Evolutionary conservation across 805 yeast species (phyloP).

Genomic region (Kuraishia ogatae): DNA sequence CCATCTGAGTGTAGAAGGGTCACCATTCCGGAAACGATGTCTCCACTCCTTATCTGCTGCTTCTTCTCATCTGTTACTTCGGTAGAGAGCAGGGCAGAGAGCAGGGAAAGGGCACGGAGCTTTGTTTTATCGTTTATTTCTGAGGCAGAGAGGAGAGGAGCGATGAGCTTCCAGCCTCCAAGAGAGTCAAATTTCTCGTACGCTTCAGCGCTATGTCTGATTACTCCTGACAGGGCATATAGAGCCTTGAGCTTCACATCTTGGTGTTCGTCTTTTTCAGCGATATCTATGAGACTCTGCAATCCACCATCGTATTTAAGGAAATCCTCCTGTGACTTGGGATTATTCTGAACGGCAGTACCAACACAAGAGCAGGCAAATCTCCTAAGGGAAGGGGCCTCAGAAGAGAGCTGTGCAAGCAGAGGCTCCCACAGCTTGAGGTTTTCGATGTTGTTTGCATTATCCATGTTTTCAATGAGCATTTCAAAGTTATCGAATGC

Average conservation of each 20-base stretch:
- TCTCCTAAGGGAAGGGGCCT: conserved; percentile 36
- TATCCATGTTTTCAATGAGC: conserved; percentile 88
- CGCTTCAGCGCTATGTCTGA: conserved; percentile 59
- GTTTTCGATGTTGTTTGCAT: conserved; percentile 86
- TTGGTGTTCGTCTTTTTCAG: conserved; percentile 16
- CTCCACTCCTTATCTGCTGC: conserved; percentile 27
- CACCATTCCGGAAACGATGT: conserved; percentile 26
- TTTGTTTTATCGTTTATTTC: conserved; percentile 29
- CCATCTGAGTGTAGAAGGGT: conserved; percentile 22
- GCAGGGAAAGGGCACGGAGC: conserved; percentile 45
- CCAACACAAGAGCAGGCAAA: conserved; percentile 72
- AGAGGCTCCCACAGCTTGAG: conserved; percentile 74
- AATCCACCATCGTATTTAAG: conserved; percentile 41
- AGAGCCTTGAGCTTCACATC: conserved; percentile 52
- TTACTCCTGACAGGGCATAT: conserved; percentile 66
- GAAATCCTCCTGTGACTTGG: conserved; percentile 62
- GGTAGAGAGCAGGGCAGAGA: conserved; percentile 52
- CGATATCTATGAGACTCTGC: conserved; percentile 33
- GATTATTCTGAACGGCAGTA: conserved; percentile 89
- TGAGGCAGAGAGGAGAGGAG: conserved; percentile 12
- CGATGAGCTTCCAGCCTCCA: conserved; percentile 57
- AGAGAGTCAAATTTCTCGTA: conserved; percentile 43
- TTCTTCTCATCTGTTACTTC: conserved; percentile 33
- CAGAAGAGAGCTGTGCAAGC: conserved; percentile 40
- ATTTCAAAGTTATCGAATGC: conserved; percentile 91